Evolutionary conservation across 257 asterid genomes (phyloP), one percentile per base, ranked within the genome.

Genomic region (Avicennia marina): DNA sequence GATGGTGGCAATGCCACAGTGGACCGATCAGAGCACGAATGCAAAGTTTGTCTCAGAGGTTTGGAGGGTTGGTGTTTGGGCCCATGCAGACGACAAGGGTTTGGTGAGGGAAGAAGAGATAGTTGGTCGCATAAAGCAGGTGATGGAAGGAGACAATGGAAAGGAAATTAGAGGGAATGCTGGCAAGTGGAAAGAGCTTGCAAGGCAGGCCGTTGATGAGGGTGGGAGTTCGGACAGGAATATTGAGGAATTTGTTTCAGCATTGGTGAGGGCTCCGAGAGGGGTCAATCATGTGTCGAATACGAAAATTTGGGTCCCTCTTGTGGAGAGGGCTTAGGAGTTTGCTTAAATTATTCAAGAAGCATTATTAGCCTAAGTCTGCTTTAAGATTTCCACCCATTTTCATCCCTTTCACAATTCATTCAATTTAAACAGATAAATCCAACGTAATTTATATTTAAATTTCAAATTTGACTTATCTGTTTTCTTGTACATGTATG

Each of bases 21-120:
- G 79, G 79, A 13, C 76, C 2, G 82, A 76, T 31, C 82, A 76
- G 9, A 58, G 57, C 25, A 76, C 79, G 27, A 72, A 76, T 16
- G 56, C 79, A 0, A 72, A 72, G n/a, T 45, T 48, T 44, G 70
- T 72, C 2, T 33, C 3, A 11, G 69, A 76, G 6, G 68, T 68
- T 9, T 76, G 82, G 79, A 38, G 17, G 13, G 54, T 53, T 5
- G 79, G 82, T 1, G 40, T 76, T 4, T 55, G 47, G 59, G 71
- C 75, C 5, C 12, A 15, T 3, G 27, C 43, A 10, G 78, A 72
- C 33, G 78, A 57, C 0, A 24, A 57, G 11, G 76, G 78, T 4
- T 24, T 72, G 11, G 78, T 64, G 16, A 56, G 42, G 39, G 56
- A 56, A 36, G 68, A 67, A 2, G 53, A 43, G 48, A 68, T 72